These are phyloP conservation scores for Nicotiana noctiflora DNA, from an alignment of 257 asterid species.

Conservation along the genomic window DNA sequence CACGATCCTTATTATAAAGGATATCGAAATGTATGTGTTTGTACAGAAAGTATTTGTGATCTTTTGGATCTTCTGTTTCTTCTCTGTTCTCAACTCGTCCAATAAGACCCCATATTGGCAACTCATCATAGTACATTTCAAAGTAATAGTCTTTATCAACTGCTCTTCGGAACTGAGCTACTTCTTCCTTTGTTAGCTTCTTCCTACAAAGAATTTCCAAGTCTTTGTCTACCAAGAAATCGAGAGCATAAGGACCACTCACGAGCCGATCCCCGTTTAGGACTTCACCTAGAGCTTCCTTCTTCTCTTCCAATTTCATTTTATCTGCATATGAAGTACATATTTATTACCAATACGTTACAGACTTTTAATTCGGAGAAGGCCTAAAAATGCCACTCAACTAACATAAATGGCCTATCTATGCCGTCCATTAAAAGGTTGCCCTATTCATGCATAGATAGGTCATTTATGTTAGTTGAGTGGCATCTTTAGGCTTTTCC, in stretches of 20 bases:
- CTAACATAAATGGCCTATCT: no score
- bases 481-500: no score
- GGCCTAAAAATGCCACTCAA: no score
- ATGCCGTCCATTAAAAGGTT: no score
- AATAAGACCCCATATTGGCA: constrained; percentile 77
- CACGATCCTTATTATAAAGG: constrained; percentile 51
- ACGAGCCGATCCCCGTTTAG: constrained; percentile 65
- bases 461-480: no score
- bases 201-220: constrained; percentile 47
- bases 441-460: no score
- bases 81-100: constrained; percentile 61
- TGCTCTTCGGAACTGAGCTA: constrained; percentile 49
- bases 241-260: constrained; percentile 65
- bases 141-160: constrained; percentile 69
- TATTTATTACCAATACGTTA: background rate
- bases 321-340: constrained; percentile 28
- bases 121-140: constrained; percentile 75
- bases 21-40: constrained; percentile 66
- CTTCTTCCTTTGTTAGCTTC: constrained; percentile 47
- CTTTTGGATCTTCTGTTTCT: constrained; percentile 54
- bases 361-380: no score
- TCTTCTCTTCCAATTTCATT: constrained; percentile 51
- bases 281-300: constrained; percentile 68
- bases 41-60: constrained; percentile 53
- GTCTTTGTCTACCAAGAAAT: constrained; percentile 56